Conservation (phyloP, 768 basidiomycete genomes). For the Clathrus columnatus region DNA sequence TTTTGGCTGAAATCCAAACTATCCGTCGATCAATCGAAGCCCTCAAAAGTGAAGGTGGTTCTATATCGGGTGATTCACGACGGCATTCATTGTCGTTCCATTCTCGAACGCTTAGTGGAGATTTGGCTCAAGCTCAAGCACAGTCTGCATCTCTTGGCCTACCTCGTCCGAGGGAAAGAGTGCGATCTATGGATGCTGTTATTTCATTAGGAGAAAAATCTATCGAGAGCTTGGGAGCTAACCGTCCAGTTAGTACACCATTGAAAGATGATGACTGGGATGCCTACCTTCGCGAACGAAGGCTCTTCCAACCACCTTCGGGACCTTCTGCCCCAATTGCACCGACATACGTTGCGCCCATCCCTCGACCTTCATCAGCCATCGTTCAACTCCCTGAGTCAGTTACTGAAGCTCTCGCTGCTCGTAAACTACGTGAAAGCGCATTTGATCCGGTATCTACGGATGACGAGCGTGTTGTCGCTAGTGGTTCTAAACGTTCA, state of each 20-base stretch:
- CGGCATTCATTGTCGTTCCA: constrained; percentile 48
- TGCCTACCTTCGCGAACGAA: constrained; percentile 74
- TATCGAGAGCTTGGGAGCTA: constrained; percentile 43
- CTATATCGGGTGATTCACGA: constrained; percentile 39
- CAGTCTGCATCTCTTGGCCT: constrained; percentile 47
- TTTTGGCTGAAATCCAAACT: constrained; percentile 68
- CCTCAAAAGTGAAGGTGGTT: constrained; percentile 34
- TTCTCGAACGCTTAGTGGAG: constrained; percentile 57
- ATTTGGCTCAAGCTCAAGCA: constrained; percentile 45
- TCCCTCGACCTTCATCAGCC: constrained; percentile 22
- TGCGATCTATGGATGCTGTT: constrained; percentile 62
- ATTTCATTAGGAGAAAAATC: constrained; percentile 34
- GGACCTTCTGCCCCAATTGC: constrained; percentile 74
- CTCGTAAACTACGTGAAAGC: constrained; percentile 65
- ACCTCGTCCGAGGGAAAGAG: constrained; percentile 59
- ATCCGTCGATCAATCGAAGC: constrained; percentile 74
- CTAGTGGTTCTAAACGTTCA: background rate
- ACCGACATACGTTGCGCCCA: constrained; percentile 38
- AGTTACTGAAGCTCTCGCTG: constrained; percentile 64
- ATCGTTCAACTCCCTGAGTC: constrained; percentile 57
- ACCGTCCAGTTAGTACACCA: constrained; percentile 67
- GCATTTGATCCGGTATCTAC: constrained; percentile 34
- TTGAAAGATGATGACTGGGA: constrained; percentile 79
- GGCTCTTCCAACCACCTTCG: constrained; percentile 73
- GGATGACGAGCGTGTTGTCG: background rate